These are phyloP conservation scores for Paraleonurus japonicus DNA, from an alignment of 257 asterid genomes.

Conservation along the genomic window DNA sequence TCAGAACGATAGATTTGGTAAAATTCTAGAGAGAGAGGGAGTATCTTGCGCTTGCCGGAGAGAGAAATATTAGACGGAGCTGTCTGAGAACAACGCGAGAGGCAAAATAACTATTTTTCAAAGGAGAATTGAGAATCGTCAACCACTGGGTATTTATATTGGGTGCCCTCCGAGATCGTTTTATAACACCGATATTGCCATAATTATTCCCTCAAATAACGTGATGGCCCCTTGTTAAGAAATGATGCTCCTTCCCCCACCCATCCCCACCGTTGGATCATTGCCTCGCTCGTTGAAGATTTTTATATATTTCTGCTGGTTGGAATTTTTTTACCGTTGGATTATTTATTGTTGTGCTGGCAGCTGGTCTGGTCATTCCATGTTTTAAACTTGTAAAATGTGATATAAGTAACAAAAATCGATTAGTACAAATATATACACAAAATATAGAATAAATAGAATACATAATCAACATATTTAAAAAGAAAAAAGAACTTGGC, in stretches of 20 bases:
- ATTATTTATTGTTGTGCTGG: neutral
- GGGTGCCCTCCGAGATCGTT: conserved; percentile 12
- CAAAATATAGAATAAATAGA: too few relatives aligned
- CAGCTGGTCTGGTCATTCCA: neutral
- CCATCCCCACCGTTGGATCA: conserved; percentile 37
- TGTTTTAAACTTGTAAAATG: neutral
- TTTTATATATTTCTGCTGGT: neutral
- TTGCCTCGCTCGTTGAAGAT: neutral
- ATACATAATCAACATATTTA: too few relatives aligned
- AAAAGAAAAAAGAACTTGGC: too few relatives aligned
- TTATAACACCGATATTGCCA: conserved; percentile 27
- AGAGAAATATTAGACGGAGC: conserved; percentile 29
- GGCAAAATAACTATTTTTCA: conserved; percentile 16
- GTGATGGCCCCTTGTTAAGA: conserved; percentile 23
- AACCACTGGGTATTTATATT: conserved; percentile 35
- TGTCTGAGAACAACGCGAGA: conserved; percentile 36
- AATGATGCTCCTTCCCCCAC: neutral
- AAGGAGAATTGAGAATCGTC: conserved; percentile 31
- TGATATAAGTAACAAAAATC: too few relatives aligned
- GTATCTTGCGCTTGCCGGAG: neutral
- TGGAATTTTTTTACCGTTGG: neutral
- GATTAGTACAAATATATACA: too few relatives aligned
- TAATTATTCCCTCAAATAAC: conserved; percentile 20
- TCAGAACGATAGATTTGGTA: conserved; percentile 26
- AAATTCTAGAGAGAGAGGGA: conserved; percentile 27